These are phyloP conservation scores for Populus hybrid DNA, from an alignment of 441 rosid genomes.

Conservation along the genomic window DNA sequence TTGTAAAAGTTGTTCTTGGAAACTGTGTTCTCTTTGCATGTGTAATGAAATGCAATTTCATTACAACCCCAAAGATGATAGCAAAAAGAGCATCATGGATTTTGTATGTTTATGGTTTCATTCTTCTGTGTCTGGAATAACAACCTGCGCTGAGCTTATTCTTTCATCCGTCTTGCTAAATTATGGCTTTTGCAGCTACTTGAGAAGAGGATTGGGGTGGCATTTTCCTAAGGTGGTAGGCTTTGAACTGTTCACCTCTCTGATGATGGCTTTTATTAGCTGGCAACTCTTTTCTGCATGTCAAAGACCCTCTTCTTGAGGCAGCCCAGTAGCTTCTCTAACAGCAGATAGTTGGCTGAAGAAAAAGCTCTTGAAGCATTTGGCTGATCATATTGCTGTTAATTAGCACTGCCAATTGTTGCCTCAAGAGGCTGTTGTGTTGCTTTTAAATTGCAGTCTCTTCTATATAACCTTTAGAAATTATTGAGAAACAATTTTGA, in stretches of 20 bases:
- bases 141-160: neutral
- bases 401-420: neutral
- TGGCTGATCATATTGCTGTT: neutral
- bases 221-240: constrained; percentile 82
- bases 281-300: constrained; percentile 86
- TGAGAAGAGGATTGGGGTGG: constrained; percentile 84
- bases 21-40: neutral
- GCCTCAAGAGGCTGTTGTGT: neutral
- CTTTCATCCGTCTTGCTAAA: neutral
- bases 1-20: neutral
- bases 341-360: neutral
- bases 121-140: neutral
- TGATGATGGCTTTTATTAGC: constrained; percentile 78
- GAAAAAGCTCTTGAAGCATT: constrained; percentile 1
- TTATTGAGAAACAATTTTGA: neutral
- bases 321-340: constrained; percentile 8
- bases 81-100: neutral
- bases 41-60: neutral
- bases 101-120: neutral
- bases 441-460: neutral
- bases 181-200: constrained; percentile 48
- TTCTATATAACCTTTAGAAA: neutral
- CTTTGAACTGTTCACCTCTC: constrained; percentile 69
- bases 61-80: neutral
- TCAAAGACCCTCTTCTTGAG: constrained; percentile 74